A percentile compares a stretch with the other conserved stretches of the same genome.
phyloP scores from a whole-genome alignment of 1,284 basidiomycete genomes.

The Cryptococcus maquisensis region DNA sequence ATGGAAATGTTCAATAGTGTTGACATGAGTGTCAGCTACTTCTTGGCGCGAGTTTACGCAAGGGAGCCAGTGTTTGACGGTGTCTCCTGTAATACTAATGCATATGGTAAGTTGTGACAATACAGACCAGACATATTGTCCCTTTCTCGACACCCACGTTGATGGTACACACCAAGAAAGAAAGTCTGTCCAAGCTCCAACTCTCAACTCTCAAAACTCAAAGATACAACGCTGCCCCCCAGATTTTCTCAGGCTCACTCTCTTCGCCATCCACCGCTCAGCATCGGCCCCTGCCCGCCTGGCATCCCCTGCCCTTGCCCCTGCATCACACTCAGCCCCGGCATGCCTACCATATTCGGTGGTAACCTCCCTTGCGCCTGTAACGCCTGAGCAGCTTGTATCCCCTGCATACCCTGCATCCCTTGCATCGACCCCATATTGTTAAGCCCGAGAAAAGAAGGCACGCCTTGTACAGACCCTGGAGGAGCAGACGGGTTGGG shows the following conservation, averaged over 20 bases:
- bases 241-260: not conserved
- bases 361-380: not conserved
- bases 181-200: too few relatives aligned
- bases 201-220: too few relatives aligned
- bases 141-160: too few relatives aligned
- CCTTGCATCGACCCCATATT: not conserved
- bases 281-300: constrained; percentile 1
- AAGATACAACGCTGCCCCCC: too few relatives aligned
- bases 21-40: too few relatives aligned
- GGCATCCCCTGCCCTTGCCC: not conserved
- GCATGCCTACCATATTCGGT: not conserved
- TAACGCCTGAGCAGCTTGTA: not conserved
- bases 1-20: too few relatives aligned
- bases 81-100: too few relatives aligned
- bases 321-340: not conserved
- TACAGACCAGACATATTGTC: too few relatives aligned
- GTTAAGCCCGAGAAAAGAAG: not conserved
- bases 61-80: too few relatives aligned
- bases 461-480: not conserved
- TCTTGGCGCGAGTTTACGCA: too few relatives aligned
- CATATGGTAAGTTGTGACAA: too few relatives aligned
- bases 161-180: too few relatives aligned
- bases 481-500: not conserved
- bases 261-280: not conserved
- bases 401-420: not conserved